Evolutionary conservation across 805 yeast species (phyloP), one percentile per base, ranked within the genome.

Genomic region (Nakazawaea ambrosiae): DNA sequence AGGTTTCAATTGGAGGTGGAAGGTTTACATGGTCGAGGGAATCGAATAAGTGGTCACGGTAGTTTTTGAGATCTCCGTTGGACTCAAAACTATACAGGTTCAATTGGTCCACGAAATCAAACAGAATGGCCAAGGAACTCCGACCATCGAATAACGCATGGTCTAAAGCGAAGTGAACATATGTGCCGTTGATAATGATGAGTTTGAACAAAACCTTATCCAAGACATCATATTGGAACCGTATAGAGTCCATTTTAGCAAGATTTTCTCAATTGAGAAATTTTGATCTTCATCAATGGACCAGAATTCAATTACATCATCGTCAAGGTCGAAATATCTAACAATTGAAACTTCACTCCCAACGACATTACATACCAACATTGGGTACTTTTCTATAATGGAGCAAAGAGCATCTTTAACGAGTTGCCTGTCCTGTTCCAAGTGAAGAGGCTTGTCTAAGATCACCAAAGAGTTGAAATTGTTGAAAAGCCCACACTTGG

Each of bases 1-100:
- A 16, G 5, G 27, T 33, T 16, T 39, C 42, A 17, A 39, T 34
- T 16, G 39, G 39, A 10, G 36, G 36, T n/a, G 42, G 42, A n/a
- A 34, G 11, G n/a, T n/a, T n/a, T n/a, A n/a, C n/a, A n/a, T n/a
- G n/a, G n/a, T n/a, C n/a, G n/a, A n/a, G n/a, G n/a, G n/a, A n/a
- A n/a, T n/a, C n/a, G n/a, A n/a, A n/a, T n/a, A n/a, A n/a, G n/a
- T n/a, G n/a, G n/a, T n/a, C n/a, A n/a, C n/a, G n/a, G n/a, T n/a
- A n/a, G n/a, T n/a, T n/a, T n/a, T n/a, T n/a, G 14, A 7, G n/a
- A 27, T 27, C 29, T 27, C 20, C 28, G 5, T 17, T 5, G 31
- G 11, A 16, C 10, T 16, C 20, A 14, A 19, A 9, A 16, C 9
- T 19, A 8, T 7, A n/a, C 10, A 5, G 10, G 32, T 33, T 38